Base-by-base conservation (phyloP, 2,329 filamentous ascomycete genomes). In the Exophiala phaeomuriformis region DNA sequence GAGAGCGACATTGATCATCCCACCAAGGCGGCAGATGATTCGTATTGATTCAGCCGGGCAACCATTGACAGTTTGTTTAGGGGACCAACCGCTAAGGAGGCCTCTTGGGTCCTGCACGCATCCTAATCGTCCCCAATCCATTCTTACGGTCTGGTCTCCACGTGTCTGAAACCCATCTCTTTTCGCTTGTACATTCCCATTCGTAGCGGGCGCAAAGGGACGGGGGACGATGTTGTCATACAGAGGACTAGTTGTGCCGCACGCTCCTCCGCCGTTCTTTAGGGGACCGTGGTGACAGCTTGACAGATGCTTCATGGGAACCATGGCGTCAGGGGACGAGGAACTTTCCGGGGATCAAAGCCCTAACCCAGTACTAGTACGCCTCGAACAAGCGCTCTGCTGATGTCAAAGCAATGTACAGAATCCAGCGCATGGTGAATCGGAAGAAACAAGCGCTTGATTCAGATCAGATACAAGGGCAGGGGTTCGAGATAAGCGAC, bases 31-130 rank as follows among this genome's bases (percentile, higher is more conserved):
- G 29, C 37, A 28, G 30, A n/a, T 56, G 57, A 59, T 56, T 56
- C 55, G 55, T 39, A 49, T 36, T 46, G 57, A 58, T 52, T 58
- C 55, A 58, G 47, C 52, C 29, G 40, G 30, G 36, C 4, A 50
- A 29, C 43, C 29, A 28, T 28, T 47, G 47, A 35, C 33, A 32
- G 42, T 31, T 31, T 36, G 33, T 9, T 32, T 12, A 6, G 4
- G 10, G 30, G 42, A 35, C 42, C 29, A 36, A 30, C 9, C 3
- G 33, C 33, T n/a, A 36, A 7, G n/a, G 7, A 36, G 28, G 42
- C 42, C 28, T 45, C 29, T 29, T 45, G 28, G 39, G 39, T 5
- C 39, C 39, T 41, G 39, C 39, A 41, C 12, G 28, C 30, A 28
- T 45, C 42, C 28, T 32, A 29, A 45, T 41, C 19, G 3, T 41